Percentiles rank a stretch among this genome's conserved stretches.
Conservation (phyloP, 805 yeast species). For the Candida sanyiensis region DNA sequence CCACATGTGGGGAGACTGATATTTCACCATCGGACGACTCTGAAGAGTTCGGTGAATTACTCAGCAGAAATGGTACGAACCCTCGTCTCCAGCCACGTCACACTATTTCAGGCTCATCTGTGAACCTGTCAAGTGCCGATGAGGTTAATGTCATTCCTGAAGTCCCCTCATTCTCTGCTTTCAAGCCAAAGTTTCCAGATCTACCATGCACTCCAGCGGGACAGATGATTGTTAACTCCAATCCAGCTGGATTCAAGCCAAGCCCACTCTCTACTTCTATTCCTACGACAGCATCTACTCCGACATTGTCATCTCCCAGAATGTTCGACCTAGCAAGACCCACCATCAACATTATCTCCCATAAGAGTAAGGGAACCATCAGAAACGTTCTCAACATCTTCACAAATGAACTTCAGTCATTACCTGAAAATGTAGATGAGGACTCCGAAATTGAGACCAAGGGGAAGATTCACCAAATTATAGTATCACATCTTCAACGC, state of each 20-base stretch:
- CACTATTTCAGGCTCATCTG: too few relatives aligned
- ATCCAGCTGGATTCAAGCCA: conserved; percentile 16
- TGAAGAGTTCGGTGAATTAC: conserved; percentile 16
- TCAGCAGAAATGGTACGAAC: too few relatives aligned
- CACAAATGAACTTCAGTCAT: conserved; percentile 15
- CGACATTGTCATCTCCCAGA: conserved; percentile 4
- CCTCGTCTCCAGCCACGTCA: too few relatives aligned
- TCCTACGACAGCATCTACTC: neutral
- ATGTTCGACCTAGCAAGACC: conserved; percentile 7
- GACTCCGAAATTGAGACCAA: conserved; percentile 10
- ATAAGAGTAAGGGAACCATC: conserved; percentile 7
- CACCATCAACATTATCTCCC: conserved; percentile 12
- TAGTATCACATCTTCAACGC: conserved; percentile 5
- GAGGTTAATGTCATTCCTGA: conserved; percentile 6
- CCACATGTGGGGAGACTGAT: conserved; percentile 5
- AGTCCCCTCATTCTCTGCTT: conserved; percentile 13
- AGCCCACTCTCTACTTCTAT: neutral
- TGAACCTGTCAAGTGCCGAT: too few relatives aligned
- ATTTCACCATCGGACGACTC: conserved; percentile 8
- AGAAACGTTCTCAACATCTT: conserved; percentile 20
- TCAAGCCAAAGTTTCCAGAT: conserved; percentile 11
- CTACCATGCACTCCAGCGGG: conserved; percentile 22
- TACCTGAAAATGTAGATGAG: too few relatives aligned
- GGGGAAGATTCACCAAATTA: conserved; percentile 13
- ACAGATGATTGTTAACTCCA: conserved; percentile 17